A percentile compares a stretch with the other conserved stretches of the same genome.
phyloP scores from a whole-genome alignment of 2,329 filamentous ascomycete species.

The Fusarium solani-melongenae region DNA sequence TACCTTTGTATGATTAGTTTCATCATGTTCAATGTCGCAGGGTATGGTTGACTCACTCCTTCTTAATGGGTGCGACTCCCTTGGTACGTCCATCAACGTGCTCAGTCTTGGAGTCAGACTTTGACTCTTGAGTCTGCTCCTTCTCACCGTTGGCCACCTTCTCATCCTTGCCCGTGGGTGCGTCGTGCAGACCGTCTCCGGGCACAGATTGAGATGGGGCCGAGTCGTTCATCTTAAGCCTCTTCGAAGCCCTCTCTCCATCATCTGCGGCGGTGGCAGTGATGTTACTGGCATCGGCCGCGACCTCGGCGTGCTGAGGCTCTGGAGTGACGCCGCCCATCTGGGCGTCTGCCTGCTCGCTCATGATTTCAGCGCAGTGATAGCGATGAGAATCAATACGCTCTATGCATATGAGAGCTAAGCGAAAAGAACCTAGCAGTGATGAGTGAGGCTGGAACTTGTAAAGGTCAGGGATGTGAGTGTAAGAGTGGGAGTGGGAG shows the following conservation, averaged over 20 bases:
- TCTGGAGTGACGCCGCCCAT: slow-evolving; percentile 36
- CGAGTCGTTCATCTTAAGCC: slow-evolving; percentile 63
- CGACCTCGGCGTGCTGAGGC: slow-evolving; percentile 23
- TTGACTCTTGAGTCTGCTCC: slow-evolving; percentile 13
- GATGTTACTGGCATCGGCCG: slow-evolving; percentile 30
- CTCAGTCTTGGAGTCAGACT: slow-evolving; percentile 16
- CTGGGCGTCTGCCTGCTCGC: slow-evolving; percentile 38
- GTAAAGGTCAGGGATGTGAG: neutral
- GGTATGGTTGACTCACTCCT: slow-evolving; percentile 66
- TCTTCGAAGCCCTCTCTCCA: slow-evolving; percentile 65
- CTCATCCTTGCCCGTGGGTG: slow-evolving; percentile 19
- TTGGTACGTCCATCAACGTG: slow-evolving; percentile 52
- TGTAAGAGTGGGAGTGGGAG: neutral
- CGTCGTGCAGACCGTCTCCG: slow-evolving; percentile 35
- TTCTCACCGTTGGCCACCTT: slow-evolving; percentile 32
- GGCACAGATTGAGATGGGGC: slow-evolving; percentile 25
- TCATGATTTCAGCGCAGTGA: slow-evolving; percentile 37
- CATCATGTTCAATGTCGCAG: neutral
- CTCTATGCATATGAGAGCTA: neutral
- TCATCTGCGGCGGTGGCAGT: slow-evolving; percentile 8
- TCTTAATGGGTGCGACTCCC: slow-evolving; percentile 77
- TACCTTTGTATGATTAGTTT: slow-evolving; percentile 49
- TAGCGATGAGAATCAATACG: neutral
- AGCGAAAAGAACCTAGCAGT: neutral
- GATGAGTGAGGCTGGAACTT: neutral